Evolutionary conservation across 805 yeast genomes (phyloP), one percentile per base, ranked within the genome.

Genomic region (Schizosaccharomyces osmophilus): DNA sequence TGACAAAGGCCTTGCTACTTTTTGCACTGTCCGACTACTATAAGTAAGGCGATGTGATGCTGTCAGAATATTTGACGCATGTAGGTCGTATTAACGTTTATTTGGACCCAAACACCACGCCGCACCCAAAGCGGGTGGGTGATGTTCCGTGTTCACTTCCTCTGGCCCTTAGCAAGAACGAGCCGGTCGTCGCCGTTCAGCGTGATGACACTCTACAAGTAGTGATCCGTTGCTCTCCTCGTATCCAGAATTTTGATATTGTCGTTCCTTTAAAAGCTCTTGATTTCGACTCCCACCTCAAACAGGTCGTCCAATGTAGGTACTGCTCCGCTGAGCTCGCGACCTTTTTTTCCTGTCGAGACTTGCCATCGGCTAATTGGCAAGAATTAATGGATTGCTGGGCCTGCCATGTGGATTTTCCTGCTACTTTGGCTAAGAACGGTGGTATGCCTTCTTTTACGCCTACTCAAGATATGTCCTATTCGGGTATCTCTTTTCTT

Each of bases 361-460:
- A 85, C 48, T 79, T 90, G 82, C 98, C 98, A 0, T 84, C 95
- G 0, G 97, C 88, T 68, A 74, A 80, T 59, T 90, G 98, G 98
- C 81, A 84, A 15, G 98, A 90, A 69, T 73, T 93, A 78, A 84
- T 90, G 95, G 97, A 90, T 63, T 85, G 84, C 65, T 90, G 98
- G 98, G 97, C 90, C 69, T 90, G 98, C 69, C 97, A 90, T 62
- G 74, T 29, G 4, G 57, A 51, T 22, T 24, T 17, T 9, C 57
- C 57, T 24, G 32, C 57, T 8, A 36, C 5, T 29, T 17, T 51
- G 8, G 22, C 57, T 11, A 29, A 22, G 26, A 51, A 29, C 8
- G 36, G 36, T 22, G 31, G 31, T 5, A 22, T 29, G 22, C 36
- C 57, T 24, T 9, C 36, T 6, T 51, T 51, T 51, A 4, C 31